A percentile compares a stretch with the other conserved stretches of the same genome.
Evolutionary conservation across 106 monocot species (phyloP).

Genomic region (Dactylorhiza incarnata): DNA sequence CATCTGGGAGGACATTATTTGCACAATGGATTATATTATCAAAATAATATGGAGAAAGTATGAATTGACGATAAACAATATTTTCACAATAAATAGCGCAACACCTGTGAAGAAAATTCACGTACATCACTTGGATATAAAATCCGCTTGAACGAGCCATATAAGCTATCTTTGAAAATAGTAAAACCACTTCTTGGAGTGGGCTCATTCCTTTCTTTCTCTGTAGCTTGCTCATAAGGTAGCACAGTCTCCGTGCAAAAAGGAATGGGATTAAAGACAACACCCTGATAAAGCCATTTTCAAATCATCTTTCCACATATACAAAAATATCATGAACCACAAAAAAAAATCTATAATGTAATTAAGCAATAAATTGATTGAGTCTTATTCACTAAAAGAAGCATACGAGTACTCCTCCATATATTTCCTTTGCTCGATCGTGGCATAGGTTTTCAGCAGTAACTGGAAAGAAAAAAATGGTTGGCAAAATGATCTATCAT

Average conservation of each 20-base stretch:
- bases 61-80: not conserved
- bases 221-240: conserved; percentile 19
- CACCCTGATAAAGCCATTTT: conserved; percentile 33
- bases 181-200: conserved; percentile 15
- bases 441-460: conserved; percentile 55
- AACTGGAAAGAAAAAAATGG: conserved; percentile 28
- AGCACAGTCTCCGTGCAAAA: conserved; percentile 41
- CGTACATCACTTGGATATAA: conserved; percentile 37
- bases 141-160: conserved; percentile 35
- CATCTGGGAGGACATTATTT: not conserved
- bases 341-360: conserved; percentile 6
- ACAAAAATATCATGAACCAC: not conserved
- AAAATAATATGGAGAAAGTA: not conserved
- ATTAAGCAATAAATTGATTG: not conserved
- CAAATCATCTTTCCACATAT: not conserved
- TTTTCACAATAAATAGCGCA: not conserved
- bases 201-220: conserved; percentile 19
- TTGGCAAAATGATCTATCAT: not conserved
- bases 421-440: conserved; percentile 64
- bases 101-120: not conserved
- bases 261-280: conserved; percentile 72
- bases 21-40: not conserved
- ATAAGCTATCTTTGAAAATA: conserved; percentile 29
- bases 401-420: conserved; percentile 66
- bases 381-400: not conserved